Percentiles rank a stretch among this genome's conserved stretches.
Conservation (phyloP, 352 stramenopile species). For the Phytopythium chamaehyphon region DNA sequence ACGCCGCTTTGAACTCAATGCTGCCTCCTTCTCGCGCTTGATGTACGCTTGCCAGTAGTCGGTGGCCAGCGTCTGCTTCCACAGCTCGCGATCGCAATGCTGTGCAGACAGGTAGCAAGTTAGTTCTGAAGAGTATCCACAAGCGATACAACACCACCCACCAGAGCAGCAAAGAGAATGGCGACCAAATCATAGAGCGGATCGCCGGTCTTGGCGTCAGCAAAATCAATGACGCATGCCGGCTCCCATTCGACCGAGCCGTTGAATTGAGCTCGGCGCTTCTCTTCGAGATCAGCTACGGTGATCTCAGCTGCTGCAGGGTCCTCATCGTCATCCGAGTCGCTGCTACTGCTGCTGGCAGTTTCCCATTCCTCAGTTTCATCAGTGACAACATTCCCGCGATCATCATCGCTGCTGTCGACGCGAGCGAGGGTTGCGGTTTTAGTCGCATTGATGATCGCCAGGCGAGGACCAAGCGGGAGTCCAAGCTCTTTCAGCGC, state of each 20-base stretch:
- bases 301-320: slow-evolving; percentile 11
- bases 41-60: slow-evolving; percentile 79
- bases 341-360: slow-evolving; percentile 47
- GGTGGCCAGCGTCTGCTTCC: slow-evolving; percentile 46
- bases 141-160: slow-evolving; percentile 21
- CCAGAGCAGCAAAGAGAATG: slow-evolving; percentile 74
- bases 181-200: slow-evolving; percentile 84
- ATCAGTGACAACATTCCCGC: slow-evolving; percentile 12
- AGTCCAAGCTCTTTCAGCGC: slow-evolving; percentile 59
- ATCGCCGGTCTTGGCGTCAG: slow-evolving; percentile 82
- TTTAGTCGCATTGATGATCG: slow-evolving; percentile 39
- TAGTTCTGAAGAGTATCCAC: slow-evolving; percentile 8
- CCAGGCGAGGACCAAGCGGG: slow-evolving; percentile 50
- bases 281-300: slow-evolving; percentile 23
- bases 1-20: slow-evolving; percentile 13
- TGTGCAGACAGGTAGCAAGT: slow-evolving; percentile 17
- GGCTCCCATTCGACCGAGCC: slow-evolving; percentile 54
- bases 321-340: slow-evolving; percentile 45
- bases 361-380: slow-evolving; percentile 49
- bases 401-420: slow-evolving; percentile 24
- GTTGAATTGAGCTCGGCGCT: slow-evolving; percentile 43
- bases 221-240: slow-evolving; percentile 82
- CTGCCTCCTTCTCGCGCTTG: slow-evolving; percentile 16
- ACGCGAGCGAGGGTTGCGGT: slow-evolving; percentile 9
- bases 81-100: slow-evolving; percentile 65